Evolutionary conservation across 2,329 filamentous ascomycete species (phyloP).

Genomic region (Verticillium albo-atrum): DNA sequence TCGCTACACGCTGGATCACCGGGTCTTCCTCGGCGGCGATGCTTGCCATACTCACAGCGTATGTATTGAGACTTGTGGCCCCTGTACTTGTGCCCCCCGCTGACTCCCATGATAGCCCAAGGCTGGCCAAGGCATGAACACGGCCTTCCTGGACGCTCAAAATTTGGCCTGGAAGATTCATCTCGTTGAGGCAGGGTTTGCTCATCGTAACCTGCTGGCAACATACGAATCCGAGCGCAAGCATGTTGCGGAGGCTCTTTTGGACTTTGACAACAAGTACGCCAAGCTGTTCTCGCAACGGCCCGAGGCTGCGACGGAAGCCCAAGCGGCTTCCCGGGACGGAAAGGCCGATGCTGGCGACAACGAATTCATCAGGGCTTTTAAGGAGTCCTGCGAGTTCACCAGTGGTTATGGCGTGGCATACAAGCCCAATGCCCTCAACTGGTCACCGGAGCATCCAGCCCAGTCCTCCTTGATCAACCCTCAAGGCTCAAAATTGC

Average conservation of each 20-base stretch:
- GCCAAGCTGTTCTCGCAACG: conserved; percentile 84
- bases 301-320: conserved; percentile 67
- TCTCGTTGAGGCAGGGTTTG: conserved; percentile 79
- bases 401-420: conserved; percentile 88
- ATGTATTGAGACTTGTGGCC: conserved; percentile 24
- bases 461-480: conserved; percentile 68
- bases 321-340: conserved; percentile 53
- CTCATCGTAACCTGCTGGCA: conserved; percentile 66
- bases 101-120: conserved; percentile 52
- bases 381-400: conserved; percentile 89
- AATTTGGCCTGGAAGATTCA: conserved; percentile 98
- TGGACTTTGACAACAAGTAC: conserved; percentile 85
- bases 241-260: conserved; percentile 75
- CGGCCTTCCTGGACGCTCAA: conserved; percentile 73
- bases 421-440: conserved; percentile 77
- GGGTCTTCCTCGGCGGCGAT: conserved; percentile 72
- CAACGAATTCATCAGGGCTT: conserved; percentile 82
- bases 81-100: not conserved
- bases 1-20: conserved; percentile 60
- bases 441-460: conserved; percentile 72
- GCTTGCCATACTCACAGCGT: conserved; percentile 76
- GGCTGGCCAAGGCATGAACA: conserved; percentile 78
- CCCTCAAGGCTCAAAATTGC: conserved; percentile 59
- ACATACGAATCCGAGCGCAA: conserved; percentile 88
- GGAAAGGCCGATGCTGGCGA: conserved; percentile 40